Evolutionary conservation across 768 basidiomycete genomes (phyloP).

Genomic region (Collybia sordida): DNA sequence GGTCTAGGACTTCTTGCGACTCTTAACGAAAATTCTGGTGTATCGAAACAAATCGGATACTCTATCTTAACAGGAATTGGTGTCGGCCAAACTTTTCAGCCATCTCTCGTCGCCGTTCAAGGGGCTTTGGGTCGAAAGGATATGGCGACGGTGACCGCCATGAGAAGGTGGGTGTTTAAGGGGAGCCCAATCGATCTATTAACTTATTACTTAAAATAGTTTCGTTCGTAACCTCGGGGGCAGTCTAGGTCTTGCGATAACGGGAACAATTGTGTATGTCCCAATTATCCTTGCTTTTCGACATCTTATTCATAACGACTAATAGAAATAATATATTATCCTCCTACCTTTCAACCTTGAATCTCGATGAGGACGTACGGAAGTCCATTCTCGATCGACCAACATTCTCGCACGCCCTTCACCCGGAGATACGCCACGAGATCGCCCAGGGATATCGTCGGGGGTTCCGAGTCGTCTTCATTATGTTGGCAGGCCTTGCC

Average conservation of each 20-base stretch:
- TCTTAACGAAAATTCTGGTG: conserved; percentile 13
- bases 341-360: conserved; percentile 7
- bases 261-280: conserved; percentile 18
- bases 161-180: conserved; percentile 11
- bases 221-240: conserved; percentile 20
- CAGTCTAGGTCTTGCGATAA: conserved; percentile 18
- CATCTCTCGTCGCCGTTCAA: conserved; percentile 19
- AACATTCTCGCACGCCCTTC: conserved; percentile 11
- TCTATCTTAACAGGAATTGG: conserved; percentile 18
- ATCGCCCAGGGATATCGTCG: conserved; percentile 15
- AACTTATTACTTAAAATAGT: neutral
- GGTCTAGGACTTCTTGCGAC: conserved; percentile 18
- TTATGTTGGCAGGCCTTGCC: conserved; percentile 17
- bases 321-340: conserved; percentile 12
- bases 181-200: too few species aligned
- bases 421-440: conserved; percentile 4
- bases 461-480: conserved; percentile 19
- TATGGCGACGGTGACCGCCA: conserved; percentile 20
- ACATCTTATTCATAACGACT: neutral
- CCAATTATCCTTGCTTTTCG: neutral
- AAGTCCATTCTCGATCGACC: conserved; percentile 15
- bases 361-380: conserved; percentile 9
- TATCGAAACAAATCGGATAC: conserved; percentile 16
- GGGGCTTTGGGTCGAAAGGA: conserved; percentile 20
- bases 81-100: conserved; percentile 21